Base-by-base conservation (phyloP, 2,329 filamentous ascomycete species). In the Akanthomyces muscarius region DNA sequence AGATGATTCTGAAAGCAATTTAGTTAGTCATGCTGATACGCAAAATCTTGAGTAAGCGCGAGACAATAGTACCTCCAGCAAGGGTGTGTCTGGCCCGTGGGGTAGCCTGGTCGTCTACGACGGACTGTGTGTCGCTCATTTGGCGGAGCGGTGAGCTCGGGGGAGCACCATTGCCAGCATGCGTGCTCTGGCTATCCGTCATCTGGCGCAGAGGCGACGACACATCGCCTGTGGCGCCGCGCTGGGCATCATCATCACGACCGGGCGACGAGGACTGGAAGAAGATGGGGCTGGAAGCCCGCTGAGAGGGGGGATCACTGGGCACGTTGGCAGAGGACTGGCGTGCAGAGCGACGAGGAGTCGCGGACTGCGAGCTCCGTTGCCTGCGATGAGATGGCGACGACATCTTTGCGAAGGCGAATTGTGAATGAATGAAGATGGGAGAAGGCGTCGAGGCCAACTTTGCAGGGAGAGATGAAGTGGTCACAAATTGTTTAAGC, bases 261-360 rank as follows among this genome's bases (percentile, higher is more conserved):
- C 70, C 68, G 1, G 79, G 76, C 7, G 81, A 79, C 11, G 80
- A 78, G 2, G 81, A 86, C 69, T 83, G 86, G 75, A 88, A 96
- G 75, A 91, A 90, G 67, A 97, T 81, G 47, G 93, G 93, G 64
- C 92, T 96, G 4, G 92, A 95, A 5, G 86, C 85, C 65, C 88
- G 79, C 68, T 82, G 80, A 25, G 81, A 80, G 25, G 76, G 68
- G 41, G 78, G 77, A 57, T 74, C 76, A 57, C 80, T 79, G 65
- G 83, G 82, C 58, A 81, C 83, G 50, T 72, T 73, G 44, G 70
- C 67, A 62, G 74, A 68, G 18, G 74, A 70, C 59, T 73, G 81
- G 59, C 82, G 79, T 52, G 70, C 68, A 56, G 76, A 75, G 58
- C 74, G 74, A 64, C 77, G 76, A 54, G 77, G 77, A 10, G 76